Conservation (phyloP, 805 yeast species). For the Myxozyma sirexii region DNA sequence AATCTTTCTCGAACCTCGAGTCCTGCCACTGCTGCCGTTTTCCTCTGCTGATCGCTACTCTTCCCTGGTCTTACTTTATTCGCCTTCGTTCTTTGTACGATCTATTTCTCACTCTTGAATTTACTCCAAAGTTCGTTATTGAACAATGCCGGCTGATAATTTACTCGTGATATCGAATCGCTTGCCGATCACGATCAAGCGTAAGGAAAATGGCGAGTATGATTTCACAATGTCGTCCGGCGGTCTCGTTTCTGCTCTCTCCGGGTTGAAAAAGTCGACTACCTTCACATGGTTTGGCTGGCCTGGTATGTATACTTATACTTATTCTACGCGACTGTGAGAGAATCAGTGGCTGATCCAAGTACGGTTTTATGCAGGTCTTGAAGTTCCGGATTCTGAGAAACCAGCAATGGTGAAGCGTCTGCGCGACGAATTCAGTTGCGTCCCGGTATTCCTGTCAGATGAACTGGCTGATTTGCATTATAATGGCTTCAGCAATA, state of each 20-base stretch:
- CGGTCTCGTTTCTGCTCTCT: constrained; percentile 93
- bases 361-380: constrained; percentile 23
- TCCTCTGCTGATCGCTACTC: too few species aligned
- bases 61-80: too few species aligned
- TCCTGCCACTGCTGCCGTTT: too few species aligned
- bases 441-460: constrained; percentile 83
- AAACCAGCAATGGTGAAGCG: constrained; percentile 69
- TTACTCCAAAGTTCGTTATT: too few species aligned
- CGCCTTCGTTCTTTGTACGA: too few species aligned
- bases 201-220: constrained; percentile 64
- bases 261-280: constrained; percentile 80
- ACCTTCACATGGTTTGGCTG: constrained; percentile 98
- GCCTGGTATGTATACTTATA: constrained; percentile 65
- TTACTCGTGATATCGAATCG: constrained; percentile 93
- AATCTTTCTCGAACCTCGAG: too few species aligned
- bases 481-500: constrained; percentile 93
- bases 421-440: constrained; percentile 73
- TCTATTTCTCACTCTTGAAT: too few species aligned
- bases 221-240: constrained; percentile 94
- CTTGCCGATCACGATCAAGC: constrained; percentile 87
- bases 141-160: constrained; percentile 40
- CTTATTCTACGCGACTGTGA: background rate
- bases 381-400: constrained; percentile 80
- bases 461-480: constrained; percentile 94
- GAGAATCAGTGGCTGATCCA: background rate